Percentiles rank a stretch among this genome's conserved stretches.
Evolutionary conservation across 345 rosid species (phyloP).

Genomic region (Nephelium lappaceum): DNA sequence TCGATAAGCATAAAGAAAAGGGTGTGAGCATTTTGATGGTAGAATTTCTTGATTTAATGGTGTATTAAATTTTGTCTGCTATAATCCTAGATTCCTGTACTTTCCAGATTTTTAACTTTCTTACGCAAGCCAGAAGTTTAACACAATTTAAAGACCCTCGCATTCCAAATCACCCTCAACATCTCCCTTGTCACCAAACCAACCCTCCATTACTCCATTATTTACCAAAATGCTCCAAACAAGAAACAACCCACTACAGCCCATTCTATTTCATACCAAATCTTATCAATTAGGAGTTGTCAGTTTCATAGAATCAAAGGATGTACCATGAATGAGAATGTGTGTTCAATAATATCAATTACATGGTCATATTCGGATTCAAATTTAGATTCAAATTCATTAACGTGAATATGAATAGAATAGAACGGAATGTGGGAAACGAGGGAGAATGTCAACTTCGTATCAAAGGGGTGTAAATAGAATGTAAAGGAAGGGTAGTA

Average conservation of each 20-base stretch:
- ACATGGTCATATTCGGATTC: too few species aligned
- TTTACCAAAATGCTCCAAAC: conserved; percentile 4
- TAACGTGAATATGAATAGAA: too few species aligned
- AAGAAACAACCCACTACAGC: too few species aligned
- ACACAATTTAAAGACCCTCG: background rate
- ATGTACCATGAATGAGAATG: too few species aligned
- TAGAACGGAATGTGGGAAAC: too few species aligned
- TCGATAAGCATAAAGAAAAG: background rate
- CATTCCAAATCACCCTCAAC: background rate
- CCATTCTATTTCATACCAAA: too few species aligned
- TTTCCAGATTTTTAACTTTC: conserved; percentile 24
- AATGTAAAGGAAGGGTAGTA: background rate
- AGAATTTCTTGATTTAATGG: background rate
- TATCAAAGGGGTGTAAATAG: too few species aligned
- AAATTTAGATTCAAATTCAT: too few species aligned
- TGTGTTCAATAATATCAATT: too few species aligned
- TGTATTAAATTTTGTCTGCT: background rate
- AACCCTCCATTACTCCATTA: background rate
- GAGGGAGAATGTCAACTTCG: too few species aligned
- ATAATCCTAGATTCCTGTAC: conserved; percentile 34
- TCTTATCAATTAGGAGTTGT: too few species aligned
- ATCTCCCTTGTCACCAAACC: background rate
- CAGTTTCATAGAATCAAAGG: too few species aligned
- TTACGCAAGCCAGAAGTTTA: conserved; percentile 25
- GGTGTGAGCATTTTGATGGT: background rate